Base-by-base conservation (phyloP, 441 rosid species). In the Pelargonium australe region DNA sequence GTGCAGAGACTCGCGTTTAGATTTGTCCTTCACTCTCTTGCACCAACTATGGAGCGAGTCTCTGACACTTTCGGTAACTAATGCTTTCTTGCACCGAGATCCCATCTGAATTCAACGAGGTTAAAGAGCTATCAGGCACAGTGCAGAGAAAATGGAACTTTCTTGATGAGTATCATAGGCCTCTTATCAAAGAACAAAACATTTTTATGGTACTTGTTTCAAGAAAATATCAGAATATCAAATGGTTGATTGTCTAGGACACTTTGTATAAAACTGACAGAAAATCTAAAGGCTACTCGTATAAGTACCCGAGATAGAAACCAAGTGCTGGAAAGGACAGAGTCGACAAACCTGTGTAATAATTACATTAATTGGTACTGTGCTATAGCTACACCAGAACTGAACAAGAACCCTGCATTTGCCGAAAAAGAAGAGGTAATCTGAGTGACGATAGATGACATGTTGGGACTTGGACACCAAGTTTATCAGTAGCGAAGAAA, bases 1-100 rank as follows among this genome's bases (percentile, higher is more conserved):
- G 71, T 45, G 83, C 23, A 31, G 5, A 31, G 37, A 31, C 5
- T 82, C 90, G 0, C 84, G 86, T 76, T 85, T 89, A 1, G 97
- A 31, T 31, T 31, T 31, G 4, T 31, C 85, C 81, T 82, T 87
- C 67, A 84, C 97, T 80, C 98, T 78, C 78, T 89, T 94, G 58
- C 97, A 86, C 97, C 98, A 94, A 68, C 96, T 89, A 68, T 91
- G 99, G 45, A 94, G 96, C 0, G 99, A 94, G 31, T 88, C 95
- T 73, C 98, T 80, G 8, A 94, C 97, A 13, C 88, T 88, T 74
- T 91, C 97, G 0, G 96, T 79, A 19, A 91, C 95, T 69, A 91
- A 72, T 12, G 96, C 87, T 78, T 91, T 94, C 80, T 85, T 91
- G 61, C 80, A 87, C 55, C 80, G 82, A 5, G 97, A 91, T 72